phyloP scores from a whole-genome alignment of 2,329 filamentous ascomycete species.

The Alternaria dauci region DNA sequence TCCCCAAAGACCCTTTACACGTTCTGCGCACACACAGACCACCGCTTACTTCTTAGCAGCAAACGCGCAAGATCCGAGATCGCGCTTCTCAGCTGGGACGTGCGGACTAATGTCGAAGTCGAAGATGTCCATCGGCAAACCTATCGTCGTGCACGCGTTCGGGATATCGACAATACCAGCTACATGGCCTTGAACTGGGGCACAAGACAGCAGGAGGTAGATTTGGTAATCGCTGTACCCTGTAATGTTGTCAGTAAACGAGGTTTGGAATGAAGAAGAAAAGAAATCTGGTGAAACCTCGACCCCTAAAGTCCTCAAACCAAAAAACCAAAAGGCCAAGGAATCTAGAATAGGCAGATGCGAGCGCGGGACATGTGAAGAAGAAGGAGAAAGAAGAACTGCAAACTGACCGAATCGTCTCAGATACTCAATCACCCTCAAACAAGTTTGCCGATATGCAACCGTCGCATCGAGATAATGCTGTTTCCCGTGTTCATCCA shows the following conservation, averaged over 20 bases:
- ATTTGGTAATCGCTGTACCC: slow-evolving; percentile 76
- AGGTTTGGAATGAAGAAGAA: background rate
- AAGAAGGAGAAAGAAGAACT: background rate
- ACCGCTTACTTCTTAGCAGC: slow-evolving; percentile 47
- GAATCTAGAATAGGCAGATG: background rate
- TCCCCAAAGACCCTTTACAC: background rate
- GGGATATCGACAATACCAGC: slow-evolving; percentile 90
- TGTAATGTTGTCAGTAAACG: slow-evolving; percentile 13
- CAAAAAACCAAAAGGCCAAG: background rate
- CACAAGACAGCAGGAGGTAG: slow-evolving; percentile 84
- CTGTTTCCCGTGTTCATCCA: slow-evolving; percentile 88
- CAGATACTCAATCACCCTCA: slow-evolving; percentile 82
- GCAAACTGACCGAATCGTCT: slow-evolving; percentile 68
- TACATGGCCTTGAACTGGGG: slow-evolving; percentile 86
- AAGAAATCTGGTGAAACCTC: background rate
- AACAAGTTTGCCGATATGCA: slow-evolving; percentile 82
- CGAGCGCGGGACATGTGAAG: background rate
- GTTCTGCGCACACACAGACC: background rate
- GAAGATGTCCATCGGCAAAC: slow-evolving; percentile 91
- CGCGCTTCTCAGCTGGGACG: slow-evolving; percentile 65
- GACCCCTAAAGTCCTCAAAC: background rate
- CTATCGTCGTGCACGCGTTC: slow-evolving; percentile 89
- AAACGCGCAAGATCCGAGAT: slow-evolving; percentile 77
- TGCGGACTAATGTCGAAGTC: slow-evolving; percentile 87
- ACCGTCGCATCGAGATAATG: slow-evolving; percentile 88